phyloP scores from a whole-genome alignment of 176 grass and related monocot genomes.

The Lolium multiflorum region DNA sequence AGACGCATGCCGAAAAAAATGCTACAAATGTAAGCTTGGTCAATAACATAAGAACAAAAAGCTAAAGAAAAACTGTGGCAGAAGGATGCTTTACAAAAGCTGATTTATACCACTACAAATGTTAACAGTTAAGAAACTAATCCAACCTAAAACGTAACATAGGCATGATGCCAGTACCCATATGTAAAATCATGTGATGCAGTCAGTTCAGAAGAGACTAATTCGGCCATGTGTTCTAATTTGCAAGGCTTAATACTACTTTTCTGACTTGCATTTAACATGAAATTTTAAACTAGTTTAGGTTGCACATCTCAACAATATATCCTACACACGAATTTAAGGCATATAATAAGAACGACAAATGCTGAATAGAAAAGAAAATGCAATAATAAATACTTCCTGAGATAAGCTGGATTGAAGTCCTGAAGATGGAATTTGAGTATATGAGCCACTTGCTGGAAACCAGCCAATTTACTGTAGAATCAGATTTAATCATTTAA shows the following conservation, averaged over 20 bases:
- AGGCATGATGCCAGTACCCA: neutral
- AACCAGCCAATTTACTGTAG: conserved; percentile 15
- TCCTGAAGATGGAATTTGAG: conserved; percentile 22
- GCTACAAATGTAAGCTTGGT: neutral
- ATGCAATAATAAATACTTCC: conserved; percentile 1
- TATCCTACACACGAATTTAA: conserved; percentile 1
- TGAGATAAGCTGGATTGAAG: conserved; percentile 17
- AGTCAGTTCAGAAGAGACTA: neutral
- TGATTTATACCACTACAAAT: neutral
- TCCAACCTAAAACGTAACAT: neutral
- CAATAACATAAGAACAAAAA: conserved; percentile 9
- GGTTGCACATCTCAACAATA: neutral
- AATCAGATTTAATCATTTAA: neutral
- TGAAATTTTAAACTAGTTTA: conserved; percentile 18
- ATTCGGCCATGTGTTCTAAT: neutral
- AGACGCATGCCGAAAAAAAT: neutral
- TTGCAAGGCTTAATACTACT: conserved; percentile 18
- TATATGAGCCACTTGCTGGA: conserved; percentile 17
- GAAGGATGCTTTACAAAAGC: neutral
- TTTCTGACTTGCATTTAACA: neutral
- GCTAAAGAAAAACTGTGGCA: neutral
- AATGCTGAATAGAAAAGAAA: neutral
- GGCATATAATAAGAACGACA: neutral
- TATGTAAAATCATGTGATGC: conserved; percentile 24
- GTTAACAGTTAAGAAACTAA: neutral